These are phyloP conservation scores for Diplodia corticola DNA, from an alignment of 2,329 filamentous ascomycete species.

Conservation along the genomic window DNA sequence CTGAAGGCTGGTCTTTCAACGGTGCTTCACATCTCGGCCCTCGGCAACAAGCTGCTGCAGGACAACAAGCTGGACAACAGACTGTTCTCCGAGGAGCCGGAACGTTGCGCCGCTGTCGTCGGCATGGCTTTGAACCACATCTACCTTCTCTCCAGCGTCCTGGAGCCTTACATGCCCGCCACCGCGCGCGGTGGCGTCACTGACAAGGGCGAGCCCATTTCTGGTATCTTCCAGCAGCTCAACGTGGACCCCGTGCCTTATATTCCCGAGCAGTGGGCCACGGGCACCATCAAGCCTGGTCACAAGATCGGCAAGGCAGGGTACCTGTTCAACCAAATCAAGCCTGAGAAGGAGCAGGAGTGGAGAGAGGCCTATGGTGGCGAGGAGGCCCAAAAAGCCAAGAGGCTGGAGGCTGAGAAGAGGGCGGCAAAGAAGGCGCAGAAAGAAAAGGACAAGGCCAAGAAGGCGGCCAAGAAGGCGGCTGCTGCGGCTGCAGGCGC, in stretches of 20 bases:
- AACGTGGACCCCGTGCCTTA: slow-evolving; percentile 53
- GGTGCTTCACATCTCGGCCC: slow-evolving; percentile 66
- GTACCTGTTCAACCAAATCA: slow-evolving; percentile 81
- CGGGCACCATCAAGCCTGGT: slow-evolving; percentile 54
- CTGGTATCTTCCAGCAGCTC: slow-evolving; percentile 71
- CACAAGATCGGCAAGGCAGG: slow-evolving; percentile 80
- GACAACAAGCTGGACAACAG: slow-evolving; percentile 63
- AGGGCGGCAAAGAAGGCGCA: slow-evolving; percentile 61
- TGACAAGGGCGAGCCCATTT: slow-evolving; percentile 21
- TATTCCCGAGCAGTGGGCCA: slow-evolving; percentile 57
- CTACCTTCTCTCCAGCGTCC: slow-evolving; percentile 26
- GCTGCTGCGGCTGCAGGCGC: neutral
- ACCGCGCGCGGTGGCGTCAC: slow-evolving; percentile 21
- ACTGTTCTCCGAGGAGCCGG: slow-evolving; percentile 60
- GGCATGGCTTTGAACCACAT: slow-evolving; percentile 29
- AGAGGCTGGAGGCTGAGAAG: slow-evolving; percentile 58
- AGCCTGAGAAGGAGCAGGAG: slow-evolving; percentile 76
- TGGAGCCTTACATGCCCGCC: slow-evolving; percentile 72
- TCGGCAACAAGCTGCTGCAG: slow-evolving; percentile 58
- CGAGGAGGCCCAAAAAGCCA: slow-evolving; percentile 64
- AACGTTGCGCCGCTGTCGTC: slow-evolving; percentile 58
- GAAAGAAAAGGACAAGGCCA: slow-evolving; percentile 57
- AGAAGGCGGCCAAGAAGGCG: slow-evolving; percentile 60
- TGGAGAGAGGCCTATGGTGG: slow-evolving; percentile 78
- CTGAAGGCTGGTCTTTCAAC: slow-evolving; percentile 66